These are phyloP conservation scores for Rhodomyrtus psidioides DNA, from an alignment of 441 rosid genomes.

Conservation along the genomic window DNA sequence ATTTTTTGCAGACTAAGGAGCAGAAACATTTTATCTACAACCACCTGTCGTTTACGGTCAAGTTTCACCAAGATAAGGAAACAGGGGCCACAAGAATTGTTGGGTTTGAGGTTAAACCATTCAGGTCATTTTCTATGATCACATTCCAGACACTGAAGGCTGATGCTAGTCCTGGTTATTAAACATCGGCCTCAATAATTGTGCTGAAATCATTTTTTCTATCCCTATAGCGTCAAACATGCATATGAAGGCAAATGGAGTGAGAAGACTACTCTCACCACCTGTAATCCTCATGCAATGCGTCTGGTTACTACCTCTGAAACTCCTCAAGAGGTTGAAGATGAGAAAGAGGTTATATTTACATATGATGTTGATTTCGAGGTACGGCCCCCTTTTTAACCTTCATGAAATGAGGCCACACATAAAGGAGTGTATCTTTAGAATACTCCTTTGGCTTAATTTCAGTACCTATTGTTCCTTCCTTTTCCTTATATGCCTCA, in stretches of 20 bases:
- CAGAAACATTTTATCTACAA: constrained; percentile 82
- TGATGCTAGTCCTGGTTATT: background rate
- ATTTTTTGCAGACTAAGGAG: constrained; percentile 53
- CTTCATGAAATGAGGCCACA: background rate
- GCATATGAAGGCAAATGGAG: constrained; percentile 81
- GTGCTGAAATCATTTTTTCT: constrained; percentile 1
- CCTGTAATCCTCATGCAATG: constrained; percentile 90
- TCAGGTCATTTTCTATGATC: constrained; percentile 35
- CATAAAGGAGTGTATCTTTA: background rate
- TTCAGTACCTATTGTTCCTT: background rate
- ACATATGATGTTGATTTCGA: constrained; percentile 86
- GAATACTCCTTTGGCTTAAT: background rate
- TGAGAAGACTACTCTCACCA: constrained; percentile 60
- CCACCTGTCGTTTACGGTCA: constrained; percentile 71
- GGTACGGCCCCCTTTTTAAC: constrained; percentile 22
- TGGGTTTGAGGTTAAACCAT: constrained; percentile 91
- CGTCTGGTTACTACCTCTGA: constrained; percentile 66
- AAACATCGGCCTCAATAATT: background rate
- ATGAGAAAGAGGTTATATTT: constrained; percentile 66
- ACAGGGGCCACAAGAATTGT: constrained; percentile 68
- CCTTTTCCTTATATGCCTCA: background rate
- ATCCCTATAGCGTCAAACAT: constrained; percentile 60
- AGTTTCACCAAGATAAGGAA: constrained; percentile 56
- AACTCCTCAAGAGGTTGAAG: constrained; percentile 80
- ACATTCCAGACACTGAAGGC: background rate